Conservation (phyloP, 768 basidiomycete genomes). For the Calocybe cyanea region DNA sequence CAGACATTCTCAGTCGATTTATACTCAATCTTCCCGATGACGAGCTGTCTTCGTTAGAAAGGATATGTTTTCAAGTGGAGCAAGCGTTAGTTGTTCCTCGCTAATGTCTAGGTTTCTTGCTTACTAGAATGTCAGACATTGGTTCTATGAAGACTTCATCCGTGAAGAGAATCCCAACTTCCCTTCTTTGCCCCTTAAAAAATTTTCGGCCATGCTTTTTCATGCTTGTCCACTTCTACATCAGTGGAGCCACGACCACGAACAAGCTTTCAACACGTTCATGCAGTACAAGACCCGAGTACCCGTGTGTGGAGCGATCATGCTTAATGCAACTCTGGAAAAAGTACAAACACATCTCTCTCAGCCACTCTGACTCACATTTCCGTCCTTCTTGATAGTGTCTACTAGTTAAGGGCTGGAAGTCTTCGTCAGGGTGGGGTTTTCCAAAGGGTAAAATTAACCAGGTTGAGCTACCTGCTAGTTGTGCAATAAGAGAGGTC, state of each 20-base stretch:
- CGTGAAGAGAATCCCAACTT: constrained; percentile 86
- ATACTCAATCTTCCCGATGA: constrained; percentile 94
- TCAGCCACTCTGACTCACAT: constrained; percentile 8
- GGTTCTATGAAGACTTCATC: constrained; percentile 99
- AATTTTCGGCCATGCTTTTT: constrained; percentile 91
- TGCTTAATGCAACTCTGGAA: constrained; percentile 89
- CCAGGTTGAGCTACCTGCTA: constrained; percentile 77
- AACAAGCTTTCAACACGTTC: constrained; percentile 83
- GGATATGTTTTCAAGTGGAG: constrained; percentile 98
- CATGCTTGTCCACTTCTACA: constrained; percentile 77
- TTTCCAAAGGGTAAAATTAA: constrained; percentile 99
- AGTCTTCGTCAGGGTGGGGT: constrained; percentile 95
- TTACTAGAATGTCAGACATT: constrained; percentile 61
- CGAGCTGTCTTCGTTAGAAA: constrained; percentile 86
- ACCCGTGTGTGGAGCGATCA: constrained; percentile 96
- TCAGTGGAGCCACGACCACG: constrained; percentile 82
- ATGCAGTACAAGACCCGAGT: constrained; percentile 96
- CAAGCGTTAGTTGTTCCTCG: constrained; percentile 73
- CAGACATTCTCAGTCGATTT: constrained; percentile 63
- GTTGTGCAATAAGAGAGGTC: constrained; percentile 92
- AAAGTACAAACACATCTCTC: constrained; percentile 57
- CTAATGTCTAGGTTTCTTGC: constrained; percentile 9
- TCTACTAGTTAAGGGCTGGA: constrained; percentile 98
- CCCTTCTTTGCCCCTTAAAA: constrained; percentile 85
- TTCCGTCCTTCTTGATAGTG: constrained; percentile 50